Evolutionary conservation across 2,329 filamentous ascomycete species (phyloP).

Genomic region (Diaporthe aspalathi): DNA sequence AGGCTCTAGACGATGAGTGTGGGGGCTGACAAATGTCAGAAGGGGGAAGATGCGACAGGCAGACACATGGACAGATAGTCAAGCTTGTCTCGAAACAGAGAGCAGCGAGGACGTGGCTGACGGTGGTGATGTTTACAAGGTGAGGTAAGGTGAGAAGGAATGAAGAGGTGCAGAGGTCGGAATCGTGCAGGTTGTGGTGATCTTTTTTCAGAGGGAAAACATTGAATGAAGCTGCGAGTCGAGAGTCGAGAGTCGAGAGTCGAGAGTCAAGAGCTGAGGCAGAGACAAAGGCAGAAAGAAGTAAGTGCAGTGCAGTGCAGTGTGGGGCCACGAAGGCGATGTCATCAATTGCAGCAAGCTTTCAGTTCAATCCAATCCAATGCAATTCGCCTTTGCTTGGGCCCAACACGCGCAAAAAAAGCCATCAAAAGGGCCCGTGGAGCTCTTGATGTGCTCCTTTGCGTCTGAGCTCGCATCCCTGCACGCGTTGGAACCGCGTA

Average conservation of each 20-base stretch:
- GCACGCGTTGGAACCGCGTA: conserved; percentile 27
- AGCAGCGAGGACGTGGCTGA: neutral
- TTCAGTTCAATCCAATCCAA: no score
- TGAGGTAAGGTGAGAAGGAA: neutral
- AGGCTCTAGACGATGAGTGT: neutral
- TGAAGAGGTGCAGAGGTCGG: neutral
- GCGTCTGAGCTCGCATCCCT: conserved; percentile 8
- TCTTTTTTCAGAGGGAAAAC: neutral
- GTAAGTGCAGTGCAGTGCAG: neutral
- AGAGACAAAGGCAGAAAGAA: neutral
- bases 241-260: no score
- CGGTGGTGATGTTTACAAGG: conserved; percentile 7
- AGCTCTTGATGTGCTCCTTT: neutral
- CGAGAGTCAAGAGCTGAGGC: neutral
- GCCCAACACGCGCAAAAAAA: conserved; percentile 27
- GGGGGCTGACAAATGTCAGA: neutral
- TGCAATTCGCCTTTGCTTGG: conserved; percentile 25
- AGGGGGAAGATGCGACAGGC: neutral
- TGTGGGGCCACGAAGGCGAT: conserved; percentile 15
- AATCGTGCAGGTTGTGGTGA: neutral
- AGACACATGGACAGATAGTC: neutral
- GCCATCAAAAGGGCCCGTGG: conserved; percentile 9
- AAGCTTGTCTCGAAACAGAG: conserved; percentile 10
- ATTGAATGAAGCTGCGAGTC: no score
- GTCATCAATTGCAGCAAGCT: conserved; percentile 25